Conservation (phyloP, 306 rosid genomes). For the Potentilla sterilis region DNA sequence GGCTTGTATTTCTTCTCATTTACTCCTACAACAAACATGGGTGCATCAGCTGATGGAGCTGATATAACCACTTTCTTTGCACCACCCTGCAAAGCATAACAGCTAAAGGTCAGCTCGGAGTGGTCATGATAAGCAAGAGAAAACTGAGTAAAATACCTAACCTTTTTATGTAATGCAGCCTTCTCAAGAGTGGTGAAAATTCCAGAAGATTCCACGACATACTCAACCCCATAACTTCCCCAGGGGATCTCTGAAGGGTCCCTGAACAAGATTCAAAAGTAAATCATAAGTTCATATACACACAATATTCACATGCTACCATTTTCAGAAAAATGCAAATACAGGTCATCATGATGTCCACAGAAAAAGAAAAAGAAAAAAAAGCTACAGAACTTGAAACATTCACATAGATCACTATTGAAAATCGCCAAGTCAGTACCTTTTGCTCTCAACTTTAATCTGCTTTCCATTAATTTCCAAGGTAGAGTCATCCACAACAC, state of each 20-base stretch:
- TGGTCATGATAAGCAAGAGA: not conserved
- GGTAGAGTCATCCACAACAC: constrained; percentile 60
- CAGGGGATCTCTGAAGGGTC: constrained; percentile 93
- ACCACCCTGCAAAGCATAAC: constrained; percentile 64
- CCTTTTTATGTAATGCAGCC: constrained; percentile 85
- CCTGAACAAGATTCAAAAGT: constrained; percentile 39
- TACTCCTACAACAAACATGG: constrained; percentile 97
- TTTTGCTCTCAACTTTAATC: constrained; percentile 66
- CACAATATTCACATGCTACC: not conserved
- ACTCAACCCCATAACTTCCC: constrained; percentile 91
- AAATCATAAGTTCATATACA: not conserved
- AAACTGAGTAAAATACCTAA: constrained; percentile 18
- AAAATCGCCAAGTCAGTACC: constrained; percentile 42
- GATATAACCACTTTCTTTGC: constrained; percentile 94
- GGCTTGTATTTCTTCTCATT: constrained; percentile 77
- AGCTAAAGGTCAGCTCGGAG: constrained; percentile 24
- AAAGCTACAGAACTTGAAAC: not conserved
- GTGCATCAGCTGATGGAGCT: constrained; percentile 99
- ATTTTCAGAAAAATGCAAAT: not conserved
- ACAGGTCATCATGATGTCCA: not conserved
- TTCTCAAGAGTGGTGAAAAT: constrained; percentile 80
- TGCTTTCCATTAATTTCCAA: constrained; percentile 88
- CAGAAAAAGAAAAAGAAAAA: no score
- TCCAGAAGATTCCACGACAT: constrained; percentile 90
- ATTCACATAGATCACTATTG: not conserved